Evolutionary conservation across 2,329 filamentous ascomycete genomes (phyloP).

Genomic region (Metarhizium album): DNA sequence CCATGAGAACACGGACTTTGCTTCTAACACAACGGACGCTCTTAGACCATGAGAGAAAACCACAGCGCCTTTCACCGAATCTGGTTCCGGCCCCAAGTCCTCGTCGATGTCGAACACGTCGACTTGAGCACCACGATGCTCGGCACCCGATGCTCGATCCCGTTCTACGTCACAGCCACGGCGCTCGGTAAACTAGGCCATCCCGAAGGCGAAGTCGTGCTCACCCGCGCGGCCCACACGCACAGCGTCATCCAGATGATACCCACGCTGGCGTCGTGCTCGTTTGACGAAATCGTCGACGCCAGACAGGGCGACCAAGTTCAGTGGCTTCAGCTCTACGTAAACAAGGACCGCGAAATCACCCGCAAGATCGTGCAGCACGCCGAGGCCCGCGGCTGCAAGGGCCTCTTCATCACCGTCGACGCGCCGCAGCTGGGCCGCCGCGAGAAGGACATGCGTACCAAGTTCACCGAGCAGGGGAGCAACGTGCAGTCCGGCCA

Average conservation of each 20-base stretch:
- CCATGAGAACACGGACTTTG: neutral
- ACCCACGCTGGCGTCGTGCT: conserved; percentile 89
- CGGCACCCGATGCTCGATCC: conserved; percentile 69
- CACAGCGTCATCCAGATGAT: conserved; percentile 98
- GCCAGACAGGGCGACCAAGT: conserved; percentile 67
- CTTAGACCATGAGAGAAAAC: conserved; percentile 85
- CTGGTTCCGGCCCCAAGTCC: conserved; percentile 83
- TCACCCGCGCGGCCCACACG: conserved; percentile 72
- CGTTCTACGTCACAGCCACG: conserved; percentile 94
- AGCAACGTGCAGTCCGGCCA: conserved; percentile 71
- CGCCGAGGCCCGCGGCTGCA: conserved; percentile 85
- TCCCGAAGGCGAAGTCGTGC: conserved; percentile 83
- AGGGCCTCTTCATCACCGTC: conserved; percentile 94
- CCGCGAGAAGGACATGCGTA: conserved; percentile 95
- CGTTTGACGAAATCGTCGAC: conserved; percentile 94
- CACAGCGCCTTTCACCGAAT: conserved; percentile 94
- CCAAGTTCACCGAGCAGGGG: conserved; percentile 77
- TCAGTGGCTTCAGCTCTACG: conserved; percentile 95
- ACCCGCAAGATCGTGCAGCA: conserved; percentile 85
- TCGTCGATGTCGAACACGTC: conserved; percentile 81
- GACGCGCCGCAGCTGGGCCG: conserved; percentile 92
- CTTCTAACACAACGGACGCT: neutral
- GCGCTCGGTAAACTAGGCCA: conserved; percentile 91
- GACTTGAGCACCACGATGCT: conserved; percentile 91
- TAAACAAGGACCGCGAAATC: conserved; percentile 90